Evolutionary conservation across 75 land plant genomes (phyloP), one percentile per base, ranked within the genome.

Genomic region (Picea glauca): DNA sequence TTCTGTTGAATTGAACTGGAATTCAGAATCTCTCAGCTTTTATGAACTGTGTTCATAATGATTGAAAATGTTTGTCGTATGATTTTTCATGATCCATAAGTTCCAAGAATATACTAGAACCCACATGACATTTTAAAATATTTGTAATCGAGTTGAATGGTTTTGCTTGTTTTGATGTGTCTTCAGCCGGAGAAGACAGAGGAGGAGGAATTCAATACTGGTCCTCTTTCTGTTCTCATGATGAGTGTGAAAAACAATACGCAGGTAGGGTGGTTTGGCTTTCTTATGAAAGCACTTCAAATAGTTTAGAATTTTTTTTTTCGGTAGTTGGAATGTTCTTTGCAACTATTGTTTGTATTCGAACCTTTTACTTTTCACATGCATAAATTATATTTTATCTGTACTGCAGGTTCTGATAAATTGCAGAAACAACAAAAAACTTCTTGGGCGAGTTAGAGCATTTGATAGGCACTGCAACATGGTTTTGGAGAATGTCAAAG

Each of bases 391-490:
- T 77, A 30, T 30, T 31, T 0, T 58, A 23, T 26, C 13, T 83
- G 59, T 31, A 58, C 38, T 30, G n/a, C 87, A 89, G 91, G 99
- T 96, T 59, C 89, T 96, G 43, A 96, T 96, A 72, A 96, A 96
- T 61, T 96, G 98, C 80, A 78, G 99, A 14, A 96, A 96, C 83
- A 96, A 96, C 81, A 90, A 79, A 82, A 94, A 96, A 81, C 85
- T 96, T 23, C 87, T 96, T 31, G 99, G 99, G 4, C 93, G 93
- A 65, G 99, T 96, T 38, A 92, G 94, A 76, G 96, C 99, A 4
- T 96, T 96, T 84, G 99, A 96, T 76, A 84, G 99, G 13, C 99
- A 96, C 82, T 96, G 99, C 88, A 96, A 96, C 79, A 96, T 94
- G 99, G 95, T 96, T 64, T 95, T 96, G 60, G 99, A 96, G 78